Evolutionary conservation across 495 filamentous ascomycete genomes (phyloP).

Genomic region (Aspergillus baeticus): DNA sequence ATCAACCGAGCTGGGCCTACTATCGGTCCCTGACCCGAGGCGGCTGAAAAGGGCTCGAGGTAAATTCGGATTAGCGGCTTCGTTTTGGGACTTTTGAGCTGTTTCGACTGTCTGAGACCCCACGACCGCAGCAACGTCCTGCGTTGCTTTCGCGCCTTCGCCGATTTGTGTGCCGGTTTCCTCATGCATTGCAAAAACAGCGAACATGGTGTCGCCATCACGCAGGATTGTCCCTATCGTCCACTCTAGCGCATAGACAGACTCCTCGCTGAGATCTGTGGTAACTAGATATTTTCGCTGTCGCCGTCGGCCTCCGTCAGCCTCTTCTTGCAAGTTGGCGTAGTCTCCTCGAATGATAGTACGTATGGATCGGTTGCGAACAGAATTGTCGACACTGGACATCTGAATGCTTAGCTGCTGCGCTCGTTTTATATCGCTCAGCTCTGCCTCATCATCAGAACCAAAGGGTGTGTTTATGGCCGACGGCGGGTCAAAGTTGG

Average conservation of each 20-base stretch:
- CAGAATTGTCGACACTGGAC: constrained; percentile 71
- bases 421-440: constrained; percentile 79
- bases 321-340: constrained; percentile 65
- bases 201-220: constrained; percentile 90
- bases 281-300: constrained; percentile 89
- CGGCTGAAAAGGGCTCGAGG: constrained; percentile 37
- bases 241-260: constrained; percentile 93
- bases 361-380: constrained; percentile 77
- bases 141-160: constrained; percentile 63
- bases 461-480: constrained; percentile 73
- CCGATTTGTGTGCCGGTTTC: constrained; percentile 57
- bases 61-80: constrained; percentile 19
- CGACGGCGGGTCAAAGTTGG: constrained; percentile 74
- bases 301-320: constrained; percentile 68
- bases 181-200: constrained; percentile 88
- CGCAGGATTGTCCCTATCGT: constrained; percentile 93
- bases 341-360: constrained; percentile 90
- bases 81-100: constrained; percentile 25
- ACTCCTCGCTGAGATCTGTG: constrained; percentile 90
- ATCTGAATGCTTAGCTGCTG: constrained; percentile 78
- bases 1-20: constrained; percentile 43
- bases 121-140: constrained; percentile 64
- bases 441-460: constrained; percentile 83
- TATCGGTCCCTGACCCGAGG: constrained; percentile 38
- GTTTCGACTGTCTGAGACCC: constrained; percentile 51